These are phyloP conservation scores for Suhomyces bribrorum DNA, from an alignment of 1,139 yeast species.

Conservation along the genomic window DNA sequence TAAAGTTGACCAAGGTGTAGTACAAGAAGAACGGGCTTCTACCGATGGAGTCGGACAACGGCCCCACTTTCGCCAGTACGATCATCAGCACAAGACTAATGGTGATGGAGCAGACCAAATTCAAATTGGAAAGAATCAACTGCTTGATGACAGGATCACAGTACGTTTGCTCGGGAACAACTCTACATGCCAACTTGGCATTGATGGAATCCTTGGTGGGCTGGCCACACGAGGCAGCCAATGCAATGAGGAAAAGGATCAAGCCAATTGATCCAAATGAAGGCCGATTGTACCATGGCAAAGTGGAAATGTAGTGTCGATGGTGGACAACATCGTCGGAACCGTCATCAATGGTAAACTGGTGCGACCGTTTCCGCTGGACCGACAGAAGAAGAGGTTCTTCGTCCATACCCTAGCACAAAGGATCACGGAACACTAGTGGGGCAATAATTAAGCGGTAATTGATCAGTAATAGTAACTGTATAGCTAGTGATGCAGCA, in stretches of 20 bases:
- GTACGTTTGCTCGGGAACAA: background rate
- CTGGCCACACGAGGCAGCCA: slow-evolving; percentile 11
- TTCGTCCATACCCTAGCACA: slow-evolving; percentile 1
- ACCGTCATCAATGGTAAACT: slow-evolving; percentile 4
- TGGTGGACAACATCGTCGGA: background rate
- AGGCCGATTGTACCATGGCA: slow-evolving; percentile 6
- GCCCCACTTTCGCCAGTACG: slow-evolving; percentile 13
- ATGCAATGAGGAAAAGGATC: slow-evolving; percentile 7
- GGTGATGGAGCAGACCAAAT: slow-evolving; percentile 7
- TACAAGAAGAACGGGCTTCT: slow-evolving; percentile 11
- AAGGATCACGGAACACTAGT: no score
- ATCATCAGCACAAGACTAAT: slow-evolving; percentile 11
- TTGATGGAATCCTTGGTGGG: slow-evolving; percentile 10
- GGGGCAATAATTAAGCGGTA: no score
- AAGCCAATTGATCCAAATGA: slow-evolving; percentile 5
- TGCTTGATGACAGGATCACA: slow-evolving; percentile 9
- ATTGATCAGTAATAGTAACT: no score
- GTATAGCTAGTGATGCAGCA: no score
- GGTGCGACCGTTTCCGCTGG: slow-evolving; percentile 8
- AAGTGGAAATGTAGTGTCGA: background rate
- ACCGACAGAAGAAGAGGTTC: slow-evolving; percentile 3
- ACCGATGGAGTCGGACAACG: slow-evolving; percentile 13
- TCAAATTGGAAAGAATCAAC: slow-evolving; percentile 10
- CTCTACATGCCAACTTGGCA: slow-evolving; percentile 8
- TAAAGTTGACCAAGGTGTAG: slow-evolving; percentile 4